A percentile compares a stretch with the other conserved stretches of the same genome.
Conservation (phyloP, 2,329 filamentous ascomycete species). For the Diaporthe citri region DNA sequence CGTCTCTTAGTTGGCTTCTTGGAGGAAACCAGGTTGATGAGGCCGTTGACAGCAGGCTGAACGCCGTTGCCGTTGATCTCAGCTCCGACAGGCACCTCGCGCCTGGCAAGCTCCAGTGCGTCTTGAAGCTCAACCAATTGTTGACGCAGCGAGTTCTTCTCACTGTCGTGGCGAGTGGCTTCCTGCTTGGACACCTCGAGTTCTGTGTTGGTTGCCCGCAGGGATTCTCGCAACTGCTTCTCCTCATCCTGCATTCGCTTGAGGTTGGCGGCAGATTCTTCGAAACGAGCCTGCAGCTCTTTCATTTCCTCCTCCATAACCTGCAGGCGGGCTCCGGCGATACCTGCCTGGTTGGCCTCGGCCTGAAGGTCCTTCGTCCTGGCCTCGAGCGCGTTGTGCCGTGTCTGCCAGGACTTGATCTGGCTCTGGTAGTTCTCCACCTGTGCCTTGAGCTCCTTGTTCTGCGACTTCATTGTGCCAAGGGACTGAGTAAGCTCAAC, state of each 20-base stretch:
- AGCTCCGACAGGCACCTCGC: slow-evolving; percentile 78
- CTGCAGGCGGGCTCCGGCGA: slow-evolving; percentile 88
- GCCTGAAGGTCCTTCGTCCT: slow-evolving; percentile 94
- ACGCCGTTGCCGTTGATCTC: slow-evolving; percentile 74
- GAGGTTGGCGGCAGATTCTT: slow-evolving; percentile 90
- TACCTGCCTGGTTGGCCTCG: slow-evolving; percentile 97
- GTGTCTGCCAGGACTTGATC: slow-evolving; percentile 94
- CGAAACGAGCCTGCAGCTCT: slow-evolving; percentile 88
- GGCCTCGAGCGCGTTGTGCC: slow-evolving; percentile 90
- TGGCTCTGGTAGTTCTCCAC: slow-evolving; percentile 97
- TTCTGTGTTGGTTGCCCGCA: slow-evolving; percentile 83
- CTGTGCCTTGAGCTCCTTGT: slow-evolving; percentile 88
- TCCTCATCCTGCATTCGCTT: slow-evolving; percentile 97
- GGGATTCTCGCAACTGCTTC: slow-evolving; percentile 83
- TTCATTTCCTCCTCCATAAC: slow-evolving; percentile 97
- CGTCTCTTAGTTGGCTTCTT: slow-evolving; percentile 93
- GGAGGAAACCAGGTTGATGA: slow-evolving; percentile 96
- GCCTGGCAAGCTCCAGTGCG: slow-evolving; percentile 88
- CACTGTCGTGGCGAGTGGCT: slow-evolving; percentile 82
- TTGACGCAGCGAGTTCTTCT: slow-evolving; percentile 87
- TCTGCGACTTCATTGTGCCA: slow-evolving; percentile 92
- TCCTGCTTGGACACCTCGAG: slow-evolving; percentile 83
- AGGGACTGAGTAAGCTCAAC: slow-evolving; percentile 96
- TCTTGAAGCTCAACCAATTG: slow-evolving; percentile 93
- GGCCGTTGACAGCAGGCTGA: slow-evolving; percentile 73